phyloP scores from a whole-genome alignment of 768 basidiomycete genomes.

The Strobilomyces dryophilus region DNA sequence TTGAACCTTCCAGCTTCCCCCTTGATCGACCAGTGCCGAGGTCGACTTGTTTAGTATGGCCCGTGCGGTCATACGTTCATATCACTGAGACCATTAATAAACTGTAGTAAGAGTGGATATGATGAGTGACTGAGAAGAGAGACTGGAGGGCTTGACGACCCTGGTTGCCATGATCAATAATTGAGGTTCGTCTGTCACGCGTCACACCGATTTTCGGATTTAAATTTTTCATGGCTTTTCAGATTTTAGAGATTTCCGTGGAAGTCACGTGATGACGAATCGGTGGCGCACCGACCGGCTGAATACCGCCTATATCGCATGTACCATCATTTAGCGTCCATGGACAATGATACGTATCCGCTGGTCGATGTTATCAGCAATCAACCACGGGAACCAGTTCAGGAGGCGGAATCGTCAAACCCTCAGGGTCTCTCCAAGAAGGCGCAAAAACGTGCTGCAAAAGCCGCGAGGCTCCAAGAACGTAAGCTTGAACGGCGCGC shows the following conservation, averaged over 20 bases:
- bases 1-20: too few species aligned
- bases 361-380: constrained; percentile 10
- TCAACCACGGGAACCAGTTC: constrained; percentile 13
- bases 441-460: constrained; percentile 73
- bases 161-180: constrained; percentile 27
- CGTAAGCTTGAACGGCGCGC: constrained; percentile 71
- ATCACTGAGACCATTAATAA: too few species aligned
- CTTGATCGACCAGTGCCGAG: too few species aligned
- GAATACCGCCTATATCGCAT: constrained; percentile 13
- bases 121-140: too few species aligned
- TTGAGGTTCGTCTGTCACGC: too few species aligned
- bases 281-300: constrained; percentile 12
- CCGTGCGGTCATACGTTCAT: too few species aligned
- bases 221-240: too few species aligned
- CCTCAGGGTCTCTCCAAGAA: constrained; percentile 61
- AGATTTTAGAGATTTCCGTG: too few species aligned
- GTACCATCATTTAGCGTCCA: constrained; percentile 4
- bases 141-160: constrained; percentile 45
- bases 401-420: constrained; percentile 10
- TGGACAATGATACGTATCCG: constrained; percentile 10
- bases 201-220: too few species aligned
- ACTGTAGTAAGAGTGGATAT: too few species aligned
- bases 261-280: too few species aligned
- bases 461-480: constrained; percentile 59
- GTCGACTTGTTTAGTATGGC: too few species aligned